These are phyloP conservation scores for Russula griseocarnosa DNA, from an alignment of 768 basidiomycete genomes.

Conservation along the genomic window DNA sequence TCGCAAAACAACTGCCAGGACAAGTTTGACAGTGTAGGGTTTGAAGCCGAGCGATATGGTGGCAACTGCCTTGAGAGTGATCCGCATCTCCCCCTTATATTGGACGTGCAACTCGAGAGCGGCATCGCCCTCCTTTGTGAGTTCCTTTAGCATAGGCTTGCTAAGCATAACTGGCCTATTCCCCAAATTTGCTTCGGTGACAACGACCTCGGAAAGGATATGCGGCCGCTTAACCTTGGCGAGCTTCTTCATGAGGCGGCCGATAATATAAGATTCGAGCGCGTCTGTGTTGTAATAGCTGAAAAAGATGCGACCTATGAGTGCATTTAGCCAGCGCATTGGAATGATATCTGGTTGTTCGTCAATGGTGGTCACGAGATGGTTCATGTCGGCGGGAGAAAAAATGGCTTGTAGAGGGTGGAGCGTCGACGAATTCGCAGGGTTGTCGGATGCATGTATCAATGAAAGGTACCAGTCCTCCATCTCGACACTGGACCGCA, in stretches of 20 bases:
- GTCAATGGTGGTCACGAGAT: conserved; percentile 80
- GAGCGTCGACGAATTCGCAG: conserved; percentile 58
- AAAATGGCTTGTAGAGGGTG: conserved; percentile 63
- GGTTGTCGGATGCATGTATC: conserved; percentile 65
- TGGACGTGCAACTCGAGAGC: conserved; percentile 79
- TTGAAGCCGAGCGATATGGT: conserved; percentile 88
- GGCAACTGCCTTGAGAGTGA: conserved; percentile 86
- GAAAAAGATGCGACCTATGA: conserved; percentile 90
- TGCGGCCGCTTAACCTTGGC: conserved; percentile 85
- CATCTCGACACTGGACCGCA: conserved; percentile 84
- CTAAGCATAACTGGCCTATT: conserved; percentile 79
- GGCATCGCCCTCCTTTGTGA: conserved; percentile 91
- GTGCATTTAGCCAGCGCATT: conserved; percentile 95
- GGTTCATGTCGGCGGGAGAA: conserved; percentile 71
- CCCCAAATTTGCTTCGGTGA: conserved; percentile 88
- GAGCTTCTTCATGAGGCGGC: conserved; percentile 88
- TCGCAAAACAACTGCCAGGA: conserved; percentile 81
- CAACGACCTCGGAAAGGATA: conserved; percentile 79
- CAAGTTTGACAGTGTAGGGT: conserved; percentile 84
- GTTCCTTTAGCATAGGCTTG: conserved; percentile 97
- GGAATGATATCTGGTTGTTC: conserved; percentile 94
- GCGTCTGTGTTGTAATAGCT: conserved; percentile 80
- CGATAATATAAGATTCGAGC: conserved; percentile 82
- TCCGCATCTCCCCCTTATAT: conserved; percentile 84
- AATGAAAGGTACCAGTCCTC: conserved; percentile 95